Evolutionary conservation across 1,284 basidiomycete genomes (phyloP).

Genomic region (Marasmius oreades): DNA sequence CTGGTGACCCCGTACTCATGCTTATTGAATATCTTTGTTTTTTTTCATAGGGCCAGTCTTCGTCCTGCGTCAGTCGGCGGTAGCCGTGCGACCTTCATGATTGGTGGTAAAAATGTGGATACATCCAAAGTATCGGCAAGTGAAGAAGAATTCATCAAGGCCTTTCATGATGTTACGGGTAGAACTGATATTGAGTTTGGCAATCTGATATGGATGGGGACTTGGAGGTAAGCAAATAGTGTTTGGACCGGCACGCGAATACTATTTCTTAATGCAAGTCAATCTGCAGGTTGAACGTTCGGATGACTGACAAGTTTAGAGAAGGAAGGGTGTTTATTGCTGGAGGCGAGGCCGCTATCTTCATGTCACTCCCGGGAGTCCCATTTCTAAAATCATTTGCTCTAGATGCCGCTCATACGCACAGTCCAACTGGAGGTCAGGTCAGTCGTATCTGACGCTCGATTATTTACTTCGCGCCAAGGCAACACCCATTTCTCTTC

Average conservation of each 20-base stretch:
- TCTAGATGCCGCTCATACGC: slow-evolving; percentile 27
- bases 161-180: neutral
- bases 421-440: slow-evolving; percentile 33
- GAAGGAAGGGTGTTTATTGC: slow-evolving; percentile 15
- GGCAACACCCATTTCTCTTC: too few species aligned
- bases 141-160: neutral
- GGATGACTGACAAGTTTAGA: slow-evolving; percentile 5
- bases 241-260: neutral
- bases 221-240: neutral
- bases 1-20: too few species aligned
- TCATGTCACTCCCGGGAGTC: neutral
- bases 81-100: neutral
- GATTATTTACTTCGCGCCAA: neutral
- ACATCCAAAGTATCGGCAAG: neutral
- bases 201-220: neutral
- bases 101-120: neutral
- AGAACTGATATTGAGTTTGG: neutral
- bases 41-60: too few species aligned
- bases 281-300: neutral
- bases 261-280: neutral
- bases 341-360: slow-evolving; percentile 9
- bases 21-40: too few species aligned
- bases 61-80: too few species aligned
- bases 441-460: neutral
- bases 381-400: neutral